Conservation (phyloP, 2,329 filamentous ascomycete species). For the Penicillium sp. region DNA sequence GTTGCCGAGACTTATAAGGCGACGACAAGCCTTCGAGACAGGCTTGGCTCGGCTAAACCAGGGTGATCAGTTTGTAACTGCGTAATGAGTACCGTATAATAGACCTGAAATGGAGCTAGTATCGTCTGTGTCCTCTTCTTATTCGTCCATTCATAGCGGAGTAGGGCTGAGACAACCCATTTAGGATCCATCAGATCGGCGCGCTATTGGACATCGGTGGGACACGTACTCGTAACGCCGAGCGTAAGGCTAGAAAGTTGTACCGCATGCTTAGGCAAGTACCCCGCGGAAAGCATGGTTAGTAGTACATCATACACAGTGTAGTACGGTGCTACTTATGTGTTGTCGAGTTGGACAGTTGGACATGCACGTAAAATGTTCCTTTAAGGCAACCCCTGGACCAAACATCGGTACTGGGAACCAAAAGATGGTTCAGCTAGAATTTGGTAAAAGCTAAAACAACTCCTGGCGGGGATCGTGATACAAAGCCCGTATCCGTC, state of each 20-base stretch:
- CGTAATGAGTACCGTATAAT: slow-evolving; percentile 2
- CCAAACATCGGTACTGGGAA: not conserved
- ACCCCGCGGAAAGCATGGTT: not conserved
- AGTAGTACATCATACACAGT: not conserved
- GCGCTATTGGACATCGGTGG: slow-evolving; percentile 13
- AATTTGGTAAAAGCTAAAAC: not conserved
- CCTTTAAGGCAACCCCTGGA: not conserved
- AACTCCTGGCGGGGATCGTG: not conserved
- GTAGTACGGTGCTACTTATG: not conserved
- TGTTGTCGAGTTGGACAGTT: not conserved
- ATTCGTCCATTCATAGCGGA: slow-evolving; percentile 15
- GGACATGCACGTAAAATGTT: not conserved
- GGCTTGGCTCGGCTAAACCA: slow-evolving; percentile 22
- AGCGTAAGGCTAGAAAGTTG: not conserved
- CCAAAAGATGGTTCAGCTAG: not conserved
- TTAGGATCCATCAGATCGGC: slow-evolving; percentile 13
- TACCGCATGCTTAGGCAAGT: not conserved
- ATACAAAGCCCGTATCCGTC: not conserved
- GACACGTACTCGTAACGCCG: slow-evolving; percentile 14
- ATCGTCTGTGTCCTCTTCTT: not conserved
- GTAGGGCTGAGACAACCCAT: slow-evolving; percentile 21
- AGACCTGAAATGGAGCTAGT: not conserved
- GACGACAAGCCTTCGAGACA: slow-evolving; percentile 26
- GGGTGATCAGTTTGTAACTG: not conserved
- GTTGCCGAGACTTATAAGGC: slow-evolving; percentile 22